A percentile compares a stretch with the other conserved stretches of the same genome.
Evolutionary conservation across 495 filamentous ascomycete genomes (phyloP).

Genomic region (Aeminium ludgeri): DNA sequence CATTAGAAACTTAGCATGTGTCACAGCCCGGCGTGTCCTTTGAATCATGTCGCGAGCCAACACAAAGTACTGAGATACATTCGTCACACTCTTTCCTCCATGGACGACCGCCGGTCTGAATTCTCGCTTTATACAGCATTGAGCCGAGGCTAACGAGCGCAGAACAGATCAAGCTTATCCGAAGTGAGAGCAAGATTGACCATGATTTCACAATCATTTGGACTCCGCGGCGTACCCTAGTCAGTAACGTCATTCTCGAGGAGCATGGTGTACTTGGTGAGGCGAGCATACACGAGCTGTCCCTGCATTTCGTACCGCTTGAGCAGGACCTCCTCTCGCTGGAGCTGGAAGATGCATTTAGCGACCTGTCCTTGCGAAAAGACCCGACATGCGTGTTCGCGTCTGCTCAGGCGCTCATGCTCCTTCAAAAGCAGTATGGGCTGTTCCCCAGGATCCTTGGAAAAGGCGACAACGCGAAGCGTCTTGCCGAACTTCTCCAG

Average conservation of each 20-base stretch:
- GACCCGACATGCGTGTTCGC: conserved; percentile 80
- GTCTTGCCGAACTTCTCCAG: conserved; percentile 71
- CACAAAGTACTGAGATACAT: conserved; percentile 45
- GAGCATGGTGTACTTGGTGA: conserved; percentile 88
- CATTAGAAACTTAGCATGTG: background rate
- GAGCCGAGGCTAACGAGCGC: conserved; percentile 4
- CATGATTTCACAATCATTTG: conserved; percentile 94
- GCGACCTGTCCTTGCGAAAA: conserved; percentile 79
- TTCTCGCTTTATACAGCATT: background rate
- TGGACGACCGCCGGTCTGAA: background rate
- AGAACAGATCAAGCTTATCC: conserved; percentile 80
- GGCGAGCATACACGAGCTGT: conserved; percentile 69
- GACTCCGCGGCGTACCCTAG: conserved; percentile 76
- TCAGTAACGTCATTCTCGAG: conserved; percentile 83
- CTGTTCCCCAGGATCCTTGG: conserved; percentile 91
- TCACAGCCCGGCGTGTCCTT: conserved; percentile 13
- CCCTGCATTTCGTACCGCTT: conserved; percentile 76
- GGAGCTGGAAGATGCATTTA: conserved; percentile 73
- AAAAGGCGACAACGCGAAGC: conserved; percentile 85
- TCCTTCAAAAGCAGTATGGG: conserved; percentile 75
- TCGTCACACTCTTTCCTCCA: background rate
- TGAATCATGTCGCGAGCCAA: conserved; percentile 34
- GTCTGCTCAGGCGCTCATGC: conserved; percentile 86
- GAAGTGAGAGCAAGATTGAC: conserved; percentile 64
- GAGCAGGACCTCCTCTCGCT: conserved; percentile 83